A percentile compares a stretch with the other conserved stretches of the same genome.
Conservation (phyloP, 169 alveolate genomes). For the Miamiensis avidus region DNA sequence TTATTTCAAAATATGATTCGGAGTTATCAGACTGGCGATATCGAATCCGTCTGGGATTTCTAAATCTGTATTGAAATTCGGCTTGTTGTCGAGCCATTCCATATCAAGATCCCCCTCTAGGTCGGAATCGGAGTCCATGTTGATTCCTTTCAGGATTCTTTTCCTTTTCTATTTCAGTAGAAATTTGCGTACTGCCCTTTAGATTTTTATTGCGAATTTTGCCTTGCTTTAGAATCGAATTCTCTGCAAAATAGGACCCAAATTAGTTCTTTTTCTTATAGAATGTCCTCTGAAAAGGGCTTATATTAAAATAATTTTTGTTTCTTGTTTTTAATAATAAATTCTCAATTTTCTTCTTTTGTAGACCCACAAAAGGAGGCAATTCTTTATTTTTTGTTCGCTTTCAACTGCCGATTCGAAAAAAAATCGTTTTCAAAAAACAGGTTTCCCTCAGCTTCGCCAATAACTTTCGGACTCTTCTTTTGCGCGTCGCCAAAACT, state of each 20-base stretch:
- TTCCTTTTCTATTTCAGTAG: not conserved
- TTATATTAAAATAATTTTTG: too few relatives aligned
- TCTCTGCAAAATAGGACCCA: not conserved
- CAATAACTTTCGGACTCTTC: not conserved
- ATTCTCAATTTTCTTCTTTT: not conserved
- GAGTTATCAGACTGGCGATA: not conserved
- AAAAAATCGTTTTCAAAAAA: not conserved
- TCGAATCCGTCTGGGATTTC: not conserved
- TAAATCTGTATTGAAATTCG: not conserved
- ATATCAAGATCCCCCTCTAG: not conserved
- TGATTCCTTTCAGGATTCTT: not conserved
- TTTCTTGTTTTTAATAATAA: not conserved
- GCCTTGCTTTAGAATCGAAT: not conserved
- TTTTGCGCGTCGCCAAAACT: not conserved
- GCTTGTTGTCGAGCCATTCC: not conserved
- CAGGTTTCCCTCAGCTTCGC: not conserved
- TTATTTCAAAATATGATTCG: not conserved
- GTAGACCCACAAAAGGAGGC: not conserved
- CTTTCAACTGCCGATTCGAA: too few relatives aligned
- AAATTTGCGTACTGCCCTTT: not conserved
- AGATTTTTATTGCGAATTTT: not conserved
- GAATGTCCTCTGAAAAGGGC: not conserved
- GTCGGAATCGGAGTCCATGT: not conserved
- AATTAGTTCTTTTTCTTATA: not conserved
- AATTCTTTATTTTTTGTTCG: not conserved